Evolutionary conservation across 352 stramenopile species (phyloP).

Genomic region (Pilasporangium apinafurcum): DNA sequence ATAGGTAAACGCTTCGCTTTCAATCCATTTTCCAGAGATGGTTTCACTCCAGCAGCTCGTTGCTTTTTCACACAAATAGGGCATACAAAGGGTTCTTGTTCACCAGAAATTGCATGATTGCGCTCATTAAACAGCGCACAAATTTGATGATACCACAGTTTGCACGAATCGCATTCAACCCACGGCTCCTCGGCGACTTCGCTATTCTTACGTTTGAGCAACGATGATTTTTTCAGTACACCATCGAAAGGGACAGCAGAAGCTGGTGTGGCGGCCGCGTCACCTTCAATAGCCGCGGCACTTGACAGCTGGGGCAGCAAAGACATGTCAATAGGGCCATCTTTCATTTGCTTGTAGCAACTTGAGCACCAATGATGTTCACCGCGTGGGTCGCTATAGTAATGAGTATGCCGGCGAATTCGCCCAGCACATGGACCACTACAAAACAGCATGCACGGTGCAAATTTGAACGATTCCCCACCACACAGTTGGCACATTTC

Average conservation of each 20-base stretch:
- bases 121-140: conserved; percentile 99
- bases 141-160: conserved; percentile 99
- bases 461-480: conserved; percentile 88
- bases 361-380: conserved; percentile 87
- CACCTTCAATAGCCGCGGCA: conserved; percentile 39
- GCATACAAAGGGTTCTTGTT: conserved; percentile 84
- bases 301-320: conserved; percentile 68
- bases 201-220: conserved; percentile 98
- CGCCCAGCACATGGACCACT: conserved; percentile 76
- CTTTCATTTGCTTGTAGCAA: conserved; percentile 89
- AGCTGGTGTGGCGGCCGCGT: conserved; percentile 7
- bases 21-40: conserved; percentile 73
- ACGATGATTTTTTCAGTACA: conserved; percentile 89
- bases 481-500: conserved; percentile 88
- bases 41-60: conserved; percentile 58
- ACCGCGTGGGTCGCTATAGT: conserved; percentile 79
- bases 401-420: conserved; percentile 83
- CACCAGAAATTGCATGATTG: conserved; percentile 92
- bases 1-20: conserved; percentile 75
- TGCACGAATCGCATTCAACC: conserved; percentile 98
- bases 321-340: conserved; percentile 90
- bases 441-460: conserved; percentile 86
- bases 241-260: conserved; percentile 35
- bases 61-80: conserved; percentile 86
- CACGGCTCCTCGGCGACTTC: conserved; percentile 96